Evolutionary conservation across 352 stramenopile species (phyloP).

Genomic region (Bremia lactucae): DNA sequence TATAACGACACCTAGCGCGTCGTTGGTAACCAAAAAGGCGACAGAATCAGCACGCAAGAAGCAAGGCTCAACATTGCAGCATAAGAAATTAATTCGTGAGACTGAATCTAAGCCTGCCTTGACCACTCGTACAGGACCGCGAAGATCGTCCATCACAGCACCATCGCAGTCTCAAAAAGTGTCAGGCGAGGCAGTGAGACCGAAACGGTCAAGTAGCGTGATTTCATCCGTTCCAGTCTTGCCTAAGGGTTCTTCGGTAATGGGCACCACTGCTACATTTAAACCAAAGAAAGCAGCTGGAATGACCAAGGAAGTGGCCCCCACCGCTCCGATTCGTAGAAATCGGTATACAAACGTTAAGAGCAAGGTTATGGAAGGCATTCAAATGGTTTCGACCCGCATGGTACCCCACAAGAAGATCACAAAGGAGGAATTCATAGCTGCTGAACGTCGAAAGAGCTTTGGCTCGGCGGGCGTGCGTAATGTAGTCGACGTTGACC

Average conservation of each 20-base stretch:
- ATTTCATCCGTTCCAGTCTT: conserved; percentile 11
- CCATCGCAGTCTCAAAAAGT: conserved; percentile 21
- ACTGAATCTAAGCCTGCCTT: conserved; percentile 17
- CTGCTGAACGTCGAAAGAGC: conserved; percentile 34
- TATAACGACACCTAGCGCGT: conserved; percentile 20
- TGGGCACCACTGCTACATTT: conserved; percentile 22
- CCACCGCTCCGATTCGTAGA: conserved; percentile 9
- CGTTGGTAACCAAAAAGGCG: conserved; percentile 17
- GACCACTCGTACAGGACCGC: conserved; percentile 8
- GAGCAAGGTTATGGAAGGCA: conserved; percentile 32
- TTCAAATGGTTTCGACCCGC: conserved; percentile 12
- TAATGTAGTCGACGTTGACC: conserved; percentile 14
- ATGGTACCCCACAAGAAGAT: conserved; percentile 18
- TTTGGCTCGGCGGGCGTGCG: conserved; percentile 17
- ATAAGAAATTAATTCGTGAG: conserved; percentile 8
- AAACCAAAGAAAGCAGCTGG: conserved; percentile 23
- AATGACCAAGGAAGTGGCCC: conserved; percentile 1
- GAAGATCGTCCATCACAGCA: conserved; percentile 14
- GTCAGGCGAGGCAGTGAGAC: background rate
- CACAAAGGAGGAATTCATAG: conserved; percentile 28
- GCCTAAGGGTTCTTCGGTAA: conserved; percentile 24
- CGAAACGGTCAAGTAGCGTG: background rate
- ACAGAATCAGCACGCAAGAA: conserved; percentile 14
- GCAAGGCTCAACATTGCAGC: conserved; percentile 4
- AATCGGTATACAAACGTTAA: conserved; percentile 42